Percentiles rank a stretch among this genome's conserved stretches.
Conservation (phyloP, 2,329 filamentous ascomycete genomes). For the Colletotrichum siamense region DNA sequence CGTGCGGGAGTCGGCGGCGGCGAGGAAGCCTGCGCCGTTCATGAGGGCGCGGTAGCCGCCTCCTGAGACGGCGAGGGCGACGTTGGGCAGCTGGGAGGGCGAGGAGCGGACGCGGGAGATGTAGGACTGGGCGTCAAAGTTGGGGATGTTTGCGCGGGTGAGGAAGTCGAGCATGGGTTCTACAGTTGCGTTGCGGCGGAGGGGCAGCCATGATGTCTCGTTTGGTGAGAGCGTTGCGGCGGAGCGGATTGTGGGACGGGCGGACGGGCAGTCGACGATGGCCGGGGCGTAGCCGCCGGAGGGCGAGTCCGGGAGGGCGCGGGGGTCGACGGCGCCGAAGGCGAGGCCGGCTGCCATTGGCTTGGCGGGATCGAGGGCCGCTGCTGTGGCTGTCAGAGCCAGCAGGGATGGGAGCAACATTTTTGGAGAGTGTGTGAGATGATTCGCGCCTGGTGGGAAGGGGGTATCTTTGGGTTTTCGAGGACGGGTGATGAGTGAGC, state of each 20-base stretch:
- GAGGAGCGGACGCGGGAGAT: slow-evolving; percentile 71
- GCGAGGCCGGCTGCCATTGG: slow-evolving; percentile 16
- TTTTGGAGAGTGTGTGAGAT: background rate
- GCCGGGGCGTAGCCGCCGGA: slow-evolving; percentile 74
- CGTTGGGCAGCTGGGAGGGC: slow-evolving; percentile 60
- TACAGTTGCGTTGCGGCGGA: slow-evolving; percentile 75
- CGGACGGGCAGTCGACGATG: slow-evolving; percentile 70
- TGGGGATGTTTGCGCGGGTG: slow-evolving; percentile 72
- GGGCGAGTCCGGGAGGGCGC: slow-evolving; percentile 42
- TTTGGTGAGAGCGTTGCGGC: slow-evolving; percentile 68
- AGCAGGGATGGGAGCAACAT: slow-evolving; percentile 13
- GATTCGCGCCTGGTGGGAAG: background rate
- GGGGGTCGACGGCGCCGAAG: slow-evolving; percentile 20
- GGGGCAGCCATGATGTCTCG: slow-evolving; percentile 77
- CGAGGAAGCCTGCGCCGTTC: slow-evolving; percentile 80
- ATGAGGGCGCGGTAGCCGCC: slow-evolving; percentile 88
- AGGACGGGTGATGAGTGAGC: background rate
- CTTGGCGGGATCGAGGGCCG: slow-evolving; percentile 27
- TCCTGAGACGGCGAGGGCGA: slow-evolving; percentile 80
- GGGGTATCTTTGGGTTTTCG: background rate
- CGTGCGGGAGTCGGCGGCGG: slow-evolving; percentile 80
- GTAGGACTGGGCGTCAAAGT: slow-evolving; percentile 78
- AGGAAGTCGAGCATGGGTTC: slow-evolving; percentile 79
- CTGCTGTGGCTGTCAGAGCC: slow-evolving; percentile 27
- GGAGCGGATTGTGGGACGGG: slow-evolving; percentile 71